phyloP scores from a whole-genome alignment of 768 basidiomycete genomes.

The Mycena venus region DNA sequence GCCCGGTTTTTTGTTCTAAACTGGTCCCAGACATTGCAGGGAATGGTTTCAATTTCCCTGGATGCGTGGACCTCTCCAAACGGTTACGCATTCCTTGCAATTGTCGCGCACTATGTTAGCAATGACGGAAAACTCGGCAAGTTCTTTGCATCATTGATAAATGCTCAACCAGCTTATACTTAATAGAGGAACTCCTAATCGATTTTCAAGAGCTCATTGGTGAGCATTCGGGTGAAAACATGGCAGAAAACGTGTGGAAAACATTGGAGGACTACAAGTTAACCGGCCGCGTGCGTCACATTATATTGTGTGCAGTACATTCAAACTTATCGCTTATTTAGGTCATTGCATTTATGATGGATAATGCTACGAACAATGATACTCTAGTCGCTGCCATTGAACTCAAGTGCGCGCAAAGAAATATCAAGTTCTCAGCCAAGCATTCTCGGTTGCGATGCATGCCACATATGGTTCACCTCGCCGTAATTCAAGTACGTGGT shows the following conservation, averaged over 20 bases:
- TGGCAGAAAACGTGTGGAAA: slow-evolving; percentile 50
- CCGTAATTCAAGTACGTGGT: slow-evolving; percentile 44
- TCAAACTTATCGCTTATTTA: slow-evolving; percentile 13
- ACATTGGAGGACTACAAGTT: slow-evolving; percentile 42
- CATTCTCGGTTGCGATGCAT: slow-evolving; percentile 48
- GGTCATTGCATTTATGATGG: slow-evolving; percentile 50
- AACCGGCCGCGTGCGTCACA: slow-evolving; percentile 27
- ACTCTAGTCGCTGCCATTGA: slow-evolving; percentile 43
- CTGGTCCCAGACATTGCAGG: background rate
- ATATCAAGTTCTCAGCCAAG: slow-evolving; percentile 40
- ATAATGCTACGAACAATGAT: slow-evolving; percentile 54
- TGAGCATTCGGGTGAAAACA: slow-evolving; percentile 51
- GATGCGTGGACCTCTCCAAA: slow-evolving; percentile 49
- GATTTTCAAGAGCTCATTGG: slow-evolving; percentile 52
- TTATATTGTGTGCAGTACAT: background rate
- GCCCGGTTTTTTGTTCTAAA: background rate
- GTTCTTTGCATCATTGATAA: background rate
- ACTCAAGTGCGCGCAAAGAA: slow-evolving; percentile 7
- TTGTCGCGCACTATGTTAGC: slow-evolving; percentile 45
- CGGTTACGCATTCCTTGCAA: slow-evolving; percentile 44
- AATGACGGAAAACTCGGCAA: slow-evolving; percentile 41
- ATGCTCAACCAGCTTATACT: background rate
- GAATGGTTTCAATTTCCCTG: slow-evolving; percentile 37
- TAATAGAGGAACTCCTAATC: slow-evolving; percentile 51
- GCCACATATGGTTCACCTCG: slow-evolving; percentile 54